Conservation (phyloP, 768 basidiomycete species). For the Boletus rubroflammeus region DNA sequence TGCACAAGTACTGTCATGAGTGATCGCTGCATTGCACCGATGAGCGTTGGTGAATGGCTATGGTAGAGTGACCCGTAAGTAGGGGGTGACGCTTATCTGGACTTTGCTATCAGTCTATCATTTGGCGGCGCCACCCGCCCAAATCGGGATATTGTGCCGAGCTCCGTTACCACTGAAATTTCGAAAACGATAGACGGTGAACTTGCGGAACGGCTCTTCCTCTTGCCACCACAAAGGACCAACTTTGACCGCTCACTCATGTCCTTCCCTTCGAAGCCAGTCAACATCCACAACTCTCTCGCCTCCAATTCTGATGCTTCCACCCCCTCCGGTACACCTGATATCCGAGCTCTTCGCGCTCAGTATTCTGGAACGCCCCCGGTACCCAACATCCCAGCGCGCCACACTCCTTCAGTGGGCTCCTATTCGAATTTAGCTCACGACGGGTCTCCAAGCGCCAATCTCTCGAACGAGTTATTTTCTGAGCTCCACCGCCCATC, state of each 20-base stretch:
- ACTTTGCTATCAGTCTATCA: too few relatives aligned
- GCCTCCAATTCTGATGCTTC: constrained; percentile 13
- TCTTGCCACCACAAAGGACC: not conserved
- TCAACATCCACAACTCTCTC: constrained; percentile 41
- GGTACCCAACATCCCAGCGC: constrained; percentile 48
- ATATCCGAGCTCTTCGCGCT: constrained; percentile 60
- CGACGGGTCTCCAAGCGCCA: constrained; percentile 8
- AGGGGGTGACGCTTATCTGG: too few relatives aligned
- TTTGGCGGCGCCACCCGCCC: not conserved
- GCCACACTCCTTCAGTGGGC: constrained; percentile 47
- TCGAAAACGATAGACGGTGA: not conserved
- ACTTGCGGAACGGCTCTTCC: not conserved
- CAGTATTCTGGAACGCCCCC: constrained; percentile 60
- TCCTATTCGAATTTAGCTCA: constrained; percentile 9
- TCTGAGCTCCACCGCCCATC: constrained; percentile 21
- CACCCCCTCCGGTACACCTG: constrained; percentile 57
- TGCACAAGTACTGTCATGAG: not conserved
- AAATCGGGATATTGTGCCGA: not conserved
- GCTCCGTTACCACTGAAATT: not conserved
- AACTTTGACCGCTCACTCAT: constrained; percentile 27
- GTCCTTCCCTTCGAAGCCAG: constrained; percentile 55
- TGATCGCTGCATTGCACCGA: not conserved
- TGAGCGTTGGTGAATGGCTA: not conserved
- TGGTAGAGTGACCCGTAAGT: too few relatives aligned
- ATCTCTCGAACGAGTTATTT: constrained; percentile 9